Evolutionary conservation across 345 rosid genomes (phyloP).

Genomic region (Mallotus nudiflorus): DNA sequence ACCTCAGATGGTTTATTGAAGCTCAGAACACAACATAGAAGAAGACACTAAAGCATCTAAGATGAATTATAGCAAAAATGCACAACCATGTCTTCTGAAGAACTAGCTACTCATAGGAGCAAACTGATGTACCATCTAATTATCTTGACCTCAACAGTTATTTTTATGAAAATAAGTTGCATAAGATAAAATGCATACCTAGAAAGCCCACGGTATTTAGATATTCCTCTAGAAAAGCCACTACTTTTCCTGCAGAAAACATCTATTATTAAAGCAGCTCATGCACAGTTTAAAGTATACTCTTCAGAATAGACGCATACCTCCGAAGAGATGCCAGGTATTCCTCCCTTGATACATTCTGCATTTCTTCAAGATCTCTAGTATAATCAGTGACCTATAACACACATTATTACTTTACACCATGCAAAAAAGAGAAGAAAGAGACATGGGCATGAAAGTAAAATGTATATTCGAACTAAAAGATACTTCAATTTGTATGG

Average conservation of each 20-base stretch:
- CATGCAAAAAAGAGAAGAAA: background rate
- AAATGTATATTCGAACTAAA: background rate
- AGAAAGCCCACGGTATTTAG: constrained; percentile 92
- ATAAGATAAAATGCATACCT: constrained; percentile 43
- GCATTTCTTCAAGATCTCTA: constrained; percentile 99
- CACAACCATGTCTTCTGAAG: background rate
- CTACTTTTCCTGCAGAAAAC: constrained; percentile 84
- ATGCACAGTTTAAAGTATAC: constrained; percentile 1
- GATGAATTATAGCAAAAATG: background rate
- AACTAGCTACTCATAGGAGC: background rate
- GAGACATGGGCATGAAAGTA: background rate
- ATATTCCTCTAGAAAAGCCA: constrained; percentile 91
- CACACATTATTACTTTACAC: constrained; percentile 12
- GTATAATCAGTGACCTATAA: constrained; percentile 83
- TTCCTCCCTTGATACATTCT: constrained; percentile 89
- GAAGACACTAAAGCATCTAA: background rate
- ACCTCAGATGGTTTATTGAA: background rate
- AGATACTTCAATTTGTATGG: background rate
- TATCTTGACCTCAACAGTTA: background rate
- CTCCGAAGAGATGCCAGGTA: constrained; percentile 94
- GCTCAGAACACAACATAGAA: constrained; percentile 3
- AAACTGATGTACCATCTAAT: background rate
- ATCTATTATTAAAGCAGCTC: constrained; percentile 32
- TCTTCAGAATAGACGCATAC: constrained; percentile 39
- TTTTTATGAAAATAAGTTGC: background rate